These are phyloP conservation scores for Zoysia japonica DNA, from an alignment of 176 grass and related monocot genomes.

Conservation along the genomic window DNA sequence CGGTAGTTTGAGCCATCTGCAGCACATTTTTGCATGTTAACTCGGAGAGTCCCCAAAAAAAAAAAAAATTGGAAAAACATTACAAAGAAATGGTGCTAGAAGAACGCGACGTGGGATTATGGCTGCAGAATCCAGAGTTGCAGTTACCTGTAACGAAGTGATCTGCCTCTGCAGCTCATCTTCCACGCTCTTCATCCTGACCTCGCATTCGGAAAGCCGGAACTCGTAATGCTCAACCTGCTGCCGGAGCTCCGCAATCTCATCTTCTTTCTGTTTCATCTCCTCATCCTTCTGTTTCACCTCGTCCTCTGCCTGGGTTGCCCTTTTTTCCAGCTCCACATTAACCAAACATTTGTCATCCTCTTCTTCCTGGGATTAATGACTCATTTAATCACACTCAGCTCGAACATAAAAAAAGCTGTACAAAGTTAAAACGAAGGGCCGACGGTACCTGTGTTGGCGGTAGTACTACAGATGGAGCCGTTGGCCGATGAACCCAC, in stretches of 20 bases:
- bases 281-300: constrained; percentile 26
- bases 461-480: not conserved
- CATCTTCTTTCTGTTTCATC: constrained; percentile 26
- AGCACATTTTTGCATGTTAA: not conserved
- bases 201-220: constrained; percentile 46
- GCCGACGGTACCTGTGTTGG: not conserved
- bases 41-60: too few relatives aligned
- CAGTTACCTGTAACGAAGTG: constrained; percentile 36
- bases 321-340: constrained; percentile 40
- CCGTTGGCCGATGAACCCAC: not conserved
- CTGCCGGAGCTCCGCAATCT: constrained; percentile 28
- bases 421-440: not conserved
- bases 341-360: constrained; percentile 4
- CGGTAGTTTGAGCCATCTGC: constrained; percentile 24
- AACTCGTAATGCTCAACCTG: constrained; percentile 51
- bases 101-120: too few relatives aligned
- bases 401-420: not conserved
- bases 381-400: not conserved
- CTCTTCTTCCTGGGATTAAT: constrained; percentile 25
- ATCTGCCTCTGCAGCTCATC: constrained; percentile 55
- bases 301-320: constrained; percentile 34
- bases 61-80: too few relatives aligned
- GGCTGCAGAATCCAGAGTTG: not conserved
- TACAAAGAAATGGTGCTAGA: too few relatives aligned
- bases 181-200: constrained; percentile 53